Conservation (phyloP, 805 yeast species). For the Lachancea waltii region DNA sequence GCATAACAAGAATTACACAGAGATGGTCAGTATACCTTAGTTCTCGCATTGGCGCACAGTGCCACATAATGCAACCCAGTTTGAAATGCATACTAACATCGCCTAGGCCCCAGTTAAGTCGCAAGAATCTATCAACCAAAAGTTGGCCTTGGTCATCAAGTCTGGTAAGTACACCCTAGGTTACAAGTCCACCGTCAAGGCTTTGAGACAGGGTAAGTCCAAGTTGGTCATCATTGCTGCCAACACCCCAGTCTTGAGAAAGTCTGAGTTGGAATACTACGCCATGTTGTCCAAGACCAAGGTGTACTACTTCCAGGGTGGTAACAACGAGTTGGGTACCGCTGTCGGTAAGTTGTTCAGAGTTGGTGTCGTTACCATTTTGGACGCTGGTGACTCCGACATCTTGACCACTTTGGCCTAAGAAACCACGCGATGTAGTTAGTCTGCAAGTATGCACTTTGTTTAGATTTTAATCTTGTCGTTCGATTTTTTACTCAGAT, state of each 20-base stretch:
- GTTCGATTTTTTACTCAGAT: not conserved
- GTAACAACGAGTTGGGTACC: constrained; percentile 99
- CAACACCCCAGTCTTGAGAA: constrained; percentile 99
- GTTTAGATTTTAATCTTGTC: constrained; percentile 3
- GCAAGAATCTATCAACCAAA: constrained; percentile 94
- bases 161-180: constrained; percentile 99
- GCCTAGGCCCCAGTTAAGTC: constrained; percentile 84
- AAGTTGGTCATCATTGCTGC: constrained; percentile 97
- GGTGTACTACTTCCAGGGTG: constrained; percentile 98
- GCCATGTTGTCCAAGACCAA: constrained; percentile 98
- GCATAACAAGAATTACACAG: constrained; percentile 57
- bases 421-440: constrained; percentile 14
- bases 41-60: not conserved
- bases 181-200: constrained; percentile 97
- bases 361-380: constrained; percentile 93
- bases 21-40: constrained; percentile 81
- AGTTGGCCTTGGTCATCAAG: constrained; percentile 95
- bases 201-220: constrained; percentile 98
- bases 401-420: constrained; percentile 64
- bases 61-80: no score
- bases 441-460: constrained; percentile 7
- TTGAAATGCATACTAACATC: constrained; percentile 6
- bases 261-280: constrained; percentile 99
- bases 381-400: constrained; percentile 99
- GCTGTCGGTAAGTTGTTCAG: constrained; percentile 99